Base-by-base conservation (phyloP, 345 rosid genomes). In the Streptanthus diversifolius region DNA sequence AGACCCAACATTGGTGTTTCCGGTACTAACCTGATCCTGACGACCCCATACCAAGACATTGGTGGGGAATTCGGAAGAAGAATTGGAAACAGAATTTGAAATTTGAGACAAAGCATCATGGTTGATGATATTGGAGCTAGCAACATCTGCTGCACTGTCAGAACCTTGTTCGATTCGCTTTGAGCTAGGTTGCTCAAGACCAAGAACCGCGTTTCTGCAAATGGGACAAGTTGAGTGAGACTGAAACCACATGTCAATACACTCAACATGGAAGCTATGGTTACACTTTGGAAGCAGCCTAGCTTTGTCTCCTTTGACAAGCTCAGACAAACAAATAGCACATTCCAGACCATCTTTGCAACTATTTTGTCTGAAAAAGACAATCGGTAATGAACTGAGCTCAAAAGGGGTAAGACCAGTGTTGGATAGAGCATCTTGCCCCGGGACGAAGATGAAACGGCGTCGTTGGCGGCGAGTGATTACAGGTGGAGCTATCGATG, bases 181-280 rank as follows among this genome's bases (percentile, higher is more conserved):
- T 8, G 74, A 70, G 51, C 15, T 37, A 37, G 48, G 75, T 39
- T 52, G 8, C 5, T 79, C 83, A 63, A 33, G 41, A 62, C 58
- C 74, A 74, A 75, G 84, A 52, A 87, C 85, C 0, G 79, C 76
- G 66, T 87, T 85, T 71, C 96, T 66, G 64, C 99, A 95, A 58
- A 95, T 84, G 2, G 98, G 99, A 72, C 97, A 95, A 44, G 99
- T 91, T 1, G 88, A 81, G 45, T 91, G 97, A 29, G 97, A 88
- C 44, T 87, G 91, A 66, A 95, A 87, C 98, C 99, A 95, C 98
- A 90, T 90, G 63, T 95, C 98, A 45, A 92, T 92, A 69, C 98
- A 95, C 15, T 88, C 98, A 27, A 88, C 88, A 44, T 95, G 99
- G 72, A 95, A 95, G 3, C 91, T 83, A 7, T 95, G 99, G 56